These are phyloP conservation scores for Suillus subaureus DNA, from an alignment of 768 basidiomycete species.

Conservation along the genomic window DNA sequence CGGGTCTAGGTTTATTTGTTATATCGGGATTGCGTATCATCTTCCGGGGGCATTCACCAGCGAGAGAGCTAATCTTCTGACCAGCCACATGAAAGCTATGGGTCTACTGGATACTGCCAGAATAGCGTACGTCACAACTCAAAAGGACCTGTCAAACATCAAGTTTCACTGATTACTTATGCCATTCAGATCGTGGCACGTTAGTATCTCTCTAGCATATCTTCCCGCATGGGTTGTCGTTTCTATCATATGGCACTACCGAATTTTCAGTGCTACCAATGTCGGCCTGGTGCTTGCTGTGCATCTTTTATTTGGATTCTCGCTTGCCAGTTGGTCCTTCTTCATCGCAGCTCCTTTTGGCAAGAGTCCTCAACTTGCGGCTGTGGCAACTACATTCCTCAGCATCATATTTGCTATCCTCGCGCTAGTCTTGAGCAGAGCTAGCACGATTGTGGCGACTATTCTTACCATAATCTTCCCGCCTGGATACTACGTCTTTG, in stretches of 20 bases:
- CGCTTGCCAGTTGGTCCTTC: constrained; percentile 72
- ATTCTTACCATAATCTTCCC: constrained; percentile 75
- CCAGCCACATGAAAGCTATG: constrained; percentile 80
- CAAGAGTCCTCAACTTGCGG: constrained; percentile 72
- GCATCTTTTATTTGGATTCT: constrained; percentile 68
- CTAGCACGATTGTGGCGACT: constrained; percentile 49
- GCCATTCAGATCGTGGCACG: constrained; percentile 56
- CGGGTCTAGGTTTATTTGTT: constrained; percentile 59
- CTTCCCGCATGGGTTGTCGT: constrained; percentile 79
- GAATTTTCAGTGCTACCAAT: constrained; percentile 65
- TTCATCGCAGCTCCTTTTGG: constrained; percentile 71
- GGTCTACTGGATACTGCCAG: constrained; percentile 73
- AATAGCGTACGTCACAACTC: constrained; percentile 45
- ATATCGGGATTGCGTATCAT: constrained; percentile 76
- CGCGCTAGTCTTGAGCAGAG: constrained; percentile 53
- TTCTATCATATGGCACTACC: constrained; percentile 62
- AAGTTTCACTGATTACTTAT: constrained; percentile 7
- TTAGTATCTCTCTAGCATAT: constrained; percentile 65
- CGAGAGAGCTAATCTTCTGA: constrained; percentile 66
- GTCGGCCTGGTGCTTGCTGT: constrained; percentile 60
- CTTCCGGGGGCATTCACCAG: constrained; percentile 69
- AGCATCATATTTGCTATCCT: constrained; percentile 68
- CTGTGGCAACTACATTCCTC: constrained; percentile 65
- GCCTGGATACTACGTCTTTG: constrained; percentile 75
- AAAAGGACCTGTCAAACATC: not conserved